A percentile compares a stretch with the other conserved stretches of the same genome.
Conservation (phyloP, 2,329 filamentous ascomycete genomes). For the Trichoderma atroviride region DNA sequence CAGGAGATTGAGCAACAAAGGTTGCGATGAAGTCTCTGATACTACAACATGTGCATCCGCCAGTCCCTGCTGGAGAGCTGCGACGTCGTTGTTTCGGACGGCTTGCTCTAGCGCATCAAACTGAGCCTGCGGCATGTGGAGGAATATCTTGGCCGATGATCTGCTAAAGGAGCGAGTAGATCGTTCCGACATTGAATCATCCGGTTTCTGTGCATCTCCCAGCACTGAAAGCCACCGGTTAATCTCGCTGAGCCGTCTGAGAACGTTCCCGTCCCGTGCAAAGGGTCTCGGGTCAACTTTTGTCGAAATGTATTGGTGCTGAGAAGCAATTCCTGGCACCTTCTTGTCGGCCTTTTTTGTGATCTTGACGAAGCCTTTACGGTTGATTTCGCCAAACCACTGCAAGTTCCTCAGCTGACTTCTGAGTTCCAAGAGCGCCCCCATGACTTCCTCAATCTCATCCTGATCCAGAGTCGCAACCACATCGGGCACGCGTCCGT, state of each 20-base stretch:
- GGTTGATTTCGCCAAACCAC: conserved; percentile 98
- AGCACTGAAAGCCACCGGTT: conserved; percentile 91
- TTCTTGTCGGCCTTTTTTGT: conserved; percentile 99
- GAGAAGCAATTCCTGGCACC: conserved; percentile 72
- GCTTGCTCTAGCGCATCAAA: conserved; percentile 74
- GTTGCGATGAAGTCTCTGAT: conserved; percentile 52
- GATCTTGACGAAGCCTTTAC: conserved; percentile 94
- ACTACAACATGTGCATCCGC: conserved; percentile 54
- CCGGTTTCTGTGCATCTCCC: conserved; percentile 73
- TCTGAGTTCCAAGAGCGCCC: conserved; percentile 84
- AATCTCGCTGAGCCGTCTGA: conserved; percentile 61
- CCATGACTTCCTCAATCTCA: conserved; percentile 88
- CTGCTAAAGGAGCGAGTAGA: conserved; percentile 77
- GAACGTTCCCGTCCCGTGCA: conserved; percentile 67
- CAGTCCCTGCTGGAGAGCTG: conserved; percentile 59
- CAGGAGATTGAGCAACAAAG: conserved; percentile 76
- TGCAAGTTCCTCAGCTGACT: conserved; percentile 87
- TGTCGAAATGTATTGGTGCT: conserved; percentile 83
- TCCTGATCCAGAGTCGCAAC: conserved; percentile 78
- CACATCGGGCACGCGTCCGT: conserved; percentile 72
- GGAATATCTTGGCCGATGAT: conserved; percentile 72
- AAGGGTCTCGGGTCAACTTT: conserved; percentile 91
- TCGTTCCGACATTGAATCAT: conserved; percentile 74
- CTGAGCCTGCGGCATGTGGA: conserved; percentile 69
- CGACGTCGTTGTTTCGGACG: conserved; percentile 68